Percentiles rank a stretch among this genome's conserved stretches.
These are phyloP conservation scores for Brasilioporus rufonigricans DNA, from an alignment of 768 basidiomycete genomes.

Conservation along the genomic window DNA sequence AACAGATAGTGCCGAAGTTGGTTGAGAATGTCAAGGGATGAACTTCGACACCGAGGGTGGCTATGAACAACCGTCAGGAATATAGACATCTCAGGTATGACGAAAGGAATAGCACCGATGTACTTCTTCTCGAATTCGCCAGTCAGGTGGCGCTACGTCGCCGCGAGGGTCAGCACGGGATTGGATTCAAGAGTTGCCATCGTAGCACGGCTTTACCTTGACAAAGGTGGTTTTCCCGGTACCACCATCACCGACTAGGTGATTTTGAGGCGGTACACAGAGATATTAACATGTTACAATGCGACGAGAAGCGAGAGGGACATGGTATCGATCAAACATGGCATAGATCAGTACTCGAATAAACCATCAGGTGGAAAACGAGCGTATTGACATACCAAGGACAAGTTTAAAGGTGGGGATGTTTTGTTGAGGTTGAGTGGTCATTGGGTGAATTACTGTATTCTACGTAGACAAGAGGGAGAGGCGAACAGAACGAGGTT, in stretches of 20 bases:
- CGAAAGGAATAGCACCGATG: constrained; percentile 63
- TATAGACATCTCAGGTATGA: constrained; percentile 11
- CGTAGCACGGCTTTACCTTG: constrained; percentile 59
- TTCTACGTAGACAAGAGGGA: constrained; percentile 22
- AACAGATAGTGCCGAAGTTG: constrained; percentile 98
- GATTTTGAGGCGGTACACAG: background rate
- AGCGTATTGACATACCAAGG: constrained; percentile 63
- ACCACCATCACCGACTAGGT: constrained; percentile 89
- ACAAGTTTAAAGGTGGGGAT: constrained; percentile 98
- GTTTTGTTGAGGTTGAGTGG: constrained; percentile 35
- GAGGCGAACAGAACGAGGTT: constrained; percentile 22
- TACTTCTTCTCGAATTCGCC: constrained; percentile 99
- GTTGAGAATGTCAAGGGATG: constrained; percentile 95
- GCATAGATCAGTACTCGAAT: constrained; percentile 23
- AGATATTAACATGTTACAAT: constrained; percentile 5
- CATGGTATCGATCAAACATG: constrained; percentile 53
- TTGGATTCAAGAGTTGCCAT: constrained; percentile 32
- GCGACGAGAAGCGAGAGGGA: constrained; percentile 9
- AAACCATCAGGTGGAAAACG: constrained; percentile 2
- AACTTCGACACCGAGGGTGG: constrained; percentile 99
- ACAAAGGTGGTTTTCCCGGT: constrained; percentile 99
- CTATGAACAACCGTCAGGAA: constrained; percentile 41
- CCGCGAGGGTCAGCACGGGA: constrained; percentile 55
- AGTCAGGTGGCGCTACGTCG: constrained; percentile 86
- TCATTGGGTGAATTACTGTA: constrained; percentile 37